These are phyloP conservation scores for Xerocomus cyaneibrunnescens DNA, from an alignment of 1,284 basidiomycete genomes.

Conservation along the genomic window DNA sequence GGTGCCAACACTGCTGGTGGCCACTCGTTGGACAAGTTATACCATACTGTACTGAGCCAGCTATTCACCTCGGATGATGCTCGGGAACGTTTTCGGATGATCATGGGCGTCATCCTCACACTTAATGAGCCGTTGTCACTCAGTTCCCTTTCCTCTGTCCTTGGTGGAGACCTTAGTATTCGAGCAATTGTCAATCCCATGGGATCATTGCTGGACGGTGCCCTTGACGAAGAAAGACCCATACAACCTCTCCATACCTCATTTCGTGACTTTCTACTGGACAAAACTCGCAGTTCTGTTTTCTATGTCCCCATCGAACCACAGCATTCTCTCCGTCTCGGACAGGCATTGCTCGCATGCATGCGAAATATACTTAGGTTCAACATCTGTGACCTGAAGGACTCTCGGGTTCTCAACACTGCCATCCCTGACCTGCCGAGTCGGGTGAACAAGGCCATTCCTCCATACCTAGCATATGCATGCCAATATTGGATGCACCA, in stretches of 20 bases:
- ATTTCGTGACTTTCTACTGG: slow-evolving; percentile 19
- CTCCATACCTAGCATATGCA: slow-evolving; percentile 13
- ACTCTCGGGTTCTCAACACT: slow-evolving; percentile 15
- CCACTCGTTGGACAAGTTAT: slow-evolving; percentile 20
- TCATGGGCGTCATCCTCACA: slow-evolving; percentile 17
- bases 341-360: slow-evolving; percentile 11
- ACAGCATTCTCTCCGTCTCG: slow-evolving; percentile 13
- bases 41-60: slow-evolving; percentile 19
- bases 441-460: slow-evolving; percentile 7
- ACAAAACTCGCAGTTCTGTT: slow-evolving; percentile 14
- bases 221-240: slow-evolving; percentile 14
- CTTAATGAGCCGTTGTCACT: slow-evolving; percentile 24
- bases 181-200: slow-evolving; percentile 23
- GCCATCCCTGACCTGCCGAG: slow-evolving; percentile 1
- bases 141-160: slow-evolving; percentile 10
- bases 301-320: slow-evolving; percentile 19
- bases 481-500: slow-evolving; percentile 27
- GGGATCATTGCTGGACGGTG: slow-evolving; percentile 19
- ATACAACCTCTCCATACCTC: slow-evolving; percentile 24
- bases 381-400: slow-evolving; percentile 24
- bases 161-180: slow-evolving; percentile 7
- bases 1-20: not conserved
- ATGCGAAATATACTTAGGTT: slow-evolving; percentile 20
- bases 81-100: slow-evolving; percentile 22
- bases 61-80: slow-evolving; percentile 12